Conservation (phyloP, 495 filamentous ascomycete species). For the Penicillium canariense region DNA sequence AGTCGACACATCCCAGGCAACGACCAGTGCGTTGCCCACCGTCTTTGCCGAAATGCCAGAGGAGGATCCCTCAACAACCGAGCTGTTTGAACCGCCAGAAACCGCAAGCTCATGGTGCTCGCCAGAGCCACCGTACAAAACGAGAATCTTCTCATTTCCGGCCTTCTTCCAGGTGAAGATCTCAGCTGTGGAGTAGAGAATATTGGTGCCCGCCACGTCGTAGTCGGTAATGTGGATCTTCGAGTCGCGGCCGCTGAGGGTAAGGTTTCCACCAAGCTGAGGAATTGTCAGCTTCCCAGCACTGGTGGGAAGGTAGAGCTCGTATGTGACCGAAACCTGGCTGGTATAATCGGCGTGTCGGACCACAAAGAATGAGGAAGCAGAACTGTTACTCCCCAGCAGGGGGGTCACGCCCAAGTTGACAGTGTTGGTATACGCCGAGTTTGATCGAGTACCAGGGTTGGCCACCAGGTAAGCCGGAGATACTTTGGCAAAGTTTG, state of each 20-base stretch:
- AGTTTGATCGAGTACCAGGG: slow-evolving; percentile 49
- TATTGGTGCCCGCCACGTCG: slow-evolving; percentile 55
- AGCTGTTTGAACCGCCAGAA: slow-evolving; percentile 35
- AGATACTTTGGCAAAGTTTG: slow-evolving; percentile 67
- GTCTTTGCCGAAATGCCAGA: slow-evolving; percentile 41
- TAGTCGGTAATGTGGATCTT: slow-evolving; percentile 77
- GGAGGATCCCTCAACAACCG: slow-evolving; percentile 48
- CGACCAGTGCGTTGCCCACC: slow-evolving; percentile 43
- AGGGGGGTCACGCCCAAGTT: slow-evolving; percentile 59
- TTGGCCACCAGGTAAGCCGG: slow-evolving; percentile 60
- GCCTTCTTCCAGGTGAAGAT: slow-evolving; percentile 70
- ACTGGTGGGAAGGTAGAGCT: slow-evolving; percentile 59
- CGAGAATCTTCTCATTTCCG: slow-evolving; percentile 56
- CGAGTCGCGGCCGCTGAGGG: slow-evolving; percentile 69
- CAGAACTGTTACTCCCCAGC: slow-evolving; percentile 42
- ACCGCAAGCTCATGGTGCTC: slow-evolving; percentile 71
- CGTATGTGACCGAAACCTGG: slow-evolving; percentile 56
- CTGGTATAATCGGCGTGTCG: slow-evolving; percentile 62
- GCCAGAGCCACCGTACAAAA: slow-evolving; percentile 67
- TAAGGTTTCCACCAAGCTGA: slow-evolving; percentile 58
- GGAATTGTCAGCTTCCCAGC: slow-evolving; percentile 61
- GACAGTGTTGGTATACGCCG: slow-evolving; percentile 46
- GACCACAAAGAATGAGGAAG: slow-evolving; percentile 62
- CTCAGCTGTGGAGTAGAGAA: slow-evolving; percentile 76
- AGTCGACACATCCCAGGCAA: slow-evolving; percentile 56